Evolutionary conservation across 2,329 filamentous ascomycete genomes (phyloP), one percentile per base, ranked within the genome.

Genomic region (Tolypocladium cylindrosporum): DNA sequence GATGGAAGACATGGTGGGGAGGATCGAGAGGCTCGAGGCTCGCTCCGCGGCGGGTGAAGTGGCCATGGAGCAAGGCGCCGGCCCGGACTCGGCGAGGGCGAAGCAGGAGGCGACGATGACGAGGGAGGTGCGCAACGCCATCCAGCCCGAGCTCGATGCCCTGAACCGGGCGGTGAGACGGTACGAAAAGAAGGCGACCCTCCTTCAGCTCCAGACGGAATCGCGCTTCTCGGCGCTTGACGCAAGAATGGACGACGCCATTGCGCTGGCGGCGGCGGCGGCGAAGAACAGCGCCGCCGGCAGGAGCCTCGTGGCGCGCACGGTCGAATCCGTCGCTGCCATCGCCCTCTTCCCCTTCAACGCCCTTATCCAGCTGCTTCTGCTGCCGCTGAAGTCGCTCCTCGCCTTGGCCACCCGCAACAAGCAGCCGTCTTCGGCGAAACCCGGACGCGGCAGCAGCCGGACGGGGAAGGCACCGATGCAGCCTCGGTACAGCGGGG

Each of bases 131-230:
- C 82, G 84, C 48, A 83, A 83, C 60, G 76, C 78, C 36, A 77
- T 93, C 13, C 88, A 91, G 63, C 87, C 90, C 0, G 91, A 97
- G 59, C 79, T 97, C 7, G 92, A 97, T 65, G 90, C 91, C 0
- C 77, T 97, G 39, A 94, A 91, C 65, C 86, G 93, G 54, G 92
- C 93, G 4, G 88, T 97, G 51, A 83, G 93, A 24, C 85, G 91
- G 41, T 96, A 96, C 66, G 93, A 97, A 75, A 97, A 96, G 74
- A 89, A 91, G 65, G 85, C 88, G 5, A 87, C 87, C 0, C 77
- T 92, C 9, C 81, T 91, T 36, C 82, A 89, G 11, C 80, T 88
- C 57, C 87, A 93, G 67, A 90, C 86, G 3, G 91, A 96, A 62
- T 82, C 85, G 10, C 83, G 88, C 31, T 82, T 97, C 59, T 81